A percentile compares a stretch with the other conserved stretches of the same genome.
These are phyloP conservation scores for Suhomyces sp. DNA, from an alignment of 805 yeast genomes.

Conservation along the genomic window DNA sequence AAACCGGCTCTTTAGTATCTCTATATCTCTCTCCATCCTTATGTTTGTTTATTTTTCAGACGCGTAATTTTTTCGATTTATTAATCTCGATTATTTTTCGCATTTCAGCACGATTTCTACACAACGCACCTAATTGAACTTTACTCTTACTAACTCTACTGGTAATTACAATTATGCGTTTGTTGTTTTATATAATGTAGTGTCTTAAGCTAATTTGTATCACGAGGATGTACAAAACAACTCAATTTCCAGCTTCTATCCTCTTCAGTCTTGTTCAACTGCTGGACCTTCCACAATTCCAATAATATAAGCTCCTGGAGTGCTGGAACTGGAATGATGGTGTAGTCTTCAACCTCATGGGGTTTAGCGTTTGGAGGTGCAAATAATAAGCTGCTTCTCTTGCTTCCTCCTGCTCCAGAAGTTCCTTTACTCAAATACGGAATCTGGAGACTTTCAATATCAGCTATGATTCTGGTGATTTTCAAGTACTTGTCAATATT, in stretches of 20 bases:
- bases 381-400: slow-evolving; percentile 23
- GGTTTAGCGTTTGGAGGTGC: slow-evolving; percentile 10
- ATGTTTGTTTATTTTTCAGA: not conserved
- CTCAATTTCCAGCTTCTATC: slow-evolving; percentile 76
- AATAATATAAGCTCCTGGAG: slow-evolving; percentile 59
- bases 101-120: too few relatives aligned
- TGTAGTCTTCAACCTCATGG: slow-evolving; percentile 30
- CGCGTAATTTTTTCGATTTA: not conserved
- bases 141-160: not conserved
- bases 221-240: slow-evolving; percentile 56
- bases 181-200: not conserved
- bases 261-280: slow-evolving; percentile 53
- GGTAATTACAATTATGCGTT: not conserved
- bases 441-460: slow-evolving; percentile 65
- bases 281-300: slow-evolving; percentile 70
- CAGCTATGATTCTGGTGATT: slow-evolving; percentile 62
- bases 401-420: slow-evolving; percentile 11
- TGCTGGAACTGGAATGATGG: slow-evolving; percentile 39
- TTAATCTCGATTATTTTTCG: not conserved
- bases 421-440: slow-evolving; percentile 41
- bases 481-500: slow-evolving; percentile 73
- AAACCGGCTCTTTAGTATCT: not conserved
- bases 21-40: not conserved
- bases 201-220: slow-evolving; percentile 9
- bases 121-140: not conserved